Evolutionary conservation across 345 rosid species (phyloP), one percentile per base, ranked within the genome.

Genomic region (Populus tremula): DNA sequence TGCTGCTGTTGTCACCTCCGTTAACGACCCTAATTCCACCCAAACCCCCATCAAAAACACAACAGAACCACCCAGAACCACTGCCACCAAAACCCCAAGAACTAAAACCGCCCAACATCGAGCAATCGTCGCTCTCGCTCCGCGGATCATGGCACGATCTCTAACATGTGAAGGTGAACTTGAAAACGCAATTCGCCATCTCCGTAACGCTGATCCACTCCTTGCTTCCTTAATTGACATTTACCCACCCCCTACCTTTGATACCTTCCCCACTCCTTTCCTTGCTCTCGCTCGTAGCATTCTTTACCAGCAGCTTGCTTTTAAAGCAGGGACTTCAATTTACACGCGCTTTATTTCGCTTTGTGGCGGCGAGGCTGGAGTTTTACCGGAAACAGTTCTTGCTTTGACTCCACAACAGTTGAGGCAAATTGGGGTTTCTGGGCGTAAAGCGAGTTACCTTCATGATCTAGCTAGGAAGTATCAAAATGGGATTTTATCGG

Each of bases 401-500:
- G 86, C 89, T 13, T 84, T 92, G 7, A 85, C 92, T 3, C 86
- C 95, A n/a, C 97, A 89, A 21, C 90, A 91, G 89, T 90, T 92
- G 23, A 87, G 98, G 5, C 98, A 96, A 81, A 94, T 94, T 31
- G 98, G 99, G 31, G 90, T 96, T 4, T 96, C 99, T 0, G 98
- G 95, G 13, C 89, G 98, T 21, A 96, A 96, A 85, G 95, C 97
- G 3, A 92, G 97, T 63, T 96, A 96, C 80, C 93, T 96, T 23
- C 97, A 96, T 23, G 98, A 96, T 82, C 92, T 96, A 3, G 95
- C 97, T 0, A 89, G 99, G 73, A 96, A 96, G 82, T 96, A 92
- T 78, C 95, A 88, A 76, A 93, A 88, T 21, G 95, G 97, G 72
- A 92, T 96, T 64, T 77, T 96, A 70, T 96, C 98, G 0, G 99